Conservation (phyloP, 495 filamentous ascomycete genomes). For the Penicillium longicatenatum region DNA sequence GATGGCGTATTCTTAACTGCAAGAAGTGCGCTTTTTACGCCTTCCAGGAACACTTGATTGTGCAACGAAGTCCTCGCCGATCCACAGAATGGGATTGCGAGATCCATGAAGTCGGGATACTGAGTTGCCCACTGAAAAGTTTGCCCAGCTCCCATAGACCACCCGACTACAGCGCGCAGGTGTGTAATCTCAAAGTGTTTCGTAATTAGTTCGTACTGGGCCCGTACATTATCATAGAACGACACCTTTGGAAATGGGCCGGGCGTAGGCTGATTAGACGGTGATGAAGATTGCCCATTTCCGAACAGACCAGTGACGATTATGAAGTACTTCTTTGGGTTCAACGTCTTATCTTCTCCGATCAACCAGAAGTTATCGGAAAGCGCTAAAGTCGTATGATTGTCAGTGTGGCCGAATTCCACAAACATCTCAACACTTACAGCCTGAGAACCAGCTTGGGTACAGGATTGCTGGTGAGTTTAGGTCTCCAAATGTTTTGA, state of each 20-base stretch:
- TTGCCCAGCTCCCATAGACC: slow-evolving; percentile 72
- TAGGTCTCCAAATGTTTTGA: slow-evolving; percentile 68
- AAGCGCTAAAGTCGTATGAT: slow-evolving; percentile 34
- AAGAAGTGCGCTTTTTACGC: slow-evolving; percentile 67
- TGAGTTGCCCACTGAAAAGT: slow-evolving; percentile 72
- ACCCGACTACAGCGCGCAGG: slow-evolving; percentile 64
- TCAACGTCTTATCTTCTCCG: slow-evolving; percentile 60
- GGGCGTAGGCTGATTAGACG: slow-evolving; percentile 59
- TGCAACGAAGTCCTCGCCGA: slow-evolving; percentile 67
- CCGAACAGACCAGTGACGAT: slow-evolving; percentile 72
- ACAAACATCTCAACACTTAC: slow-evolving; percentile 31
- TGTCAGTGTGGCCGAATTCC: background rate
- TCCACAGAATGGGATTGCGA: slow-evolving; percentile 68
- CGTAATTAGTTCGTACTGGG: slow-evolving; percentile 65
- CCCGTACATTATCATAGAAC: slow-evolving; percentile 70
- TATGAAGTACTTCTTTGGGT: slow-evolving; percentile 66
- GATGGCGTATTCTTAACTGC: slow-evolving; percentile 59
- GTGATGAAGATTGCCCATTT: slow-evolving; percentile 71
- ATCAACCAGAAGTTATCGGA: slow-evolving; percentile 68
- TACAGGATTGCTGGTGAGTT: slow-evolving; percentile 67
- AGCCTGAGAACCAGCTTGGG: slow-evolving; percentile 69
- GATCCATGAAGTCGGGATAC: slow-evolving; percentile 70
- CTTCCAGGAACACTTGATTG: slow-evolving; percentile 73
- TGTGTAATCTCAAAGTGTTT: slow-evolving; percentile 64
- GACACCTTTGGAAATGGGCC: slow-evolving; percentile 61